Base-by-base conservation (phyloP, 192 early-diverging fungal species). In the Entomortierella chlamydospora region DNA sequence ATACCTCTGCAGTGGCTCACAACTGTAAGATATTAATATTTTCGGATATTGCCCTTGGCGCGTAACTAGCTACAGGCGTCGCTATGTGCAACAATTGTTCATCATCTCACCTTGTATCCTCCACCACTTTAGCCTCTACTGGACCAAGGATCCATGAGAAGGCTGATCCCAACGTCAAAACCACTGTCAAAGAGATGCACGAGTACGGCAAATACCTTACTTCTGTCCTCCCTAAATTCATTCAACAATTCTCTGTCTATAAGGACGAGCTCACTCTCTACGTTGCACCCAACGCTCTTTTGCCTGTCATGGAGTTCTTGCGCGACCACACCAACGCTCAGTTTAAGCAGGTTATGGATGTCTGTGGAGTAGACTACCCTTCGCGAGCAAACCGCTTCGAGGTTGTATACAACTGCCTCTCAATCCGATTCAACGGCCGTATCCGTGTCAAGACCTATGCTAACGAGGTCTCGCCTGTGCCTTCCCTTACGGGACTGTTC, bases 401-500 rank as follows among this genome's bases (percentile, higher is more conserved):
- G 81, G 89, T 99, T 42, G 96, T 99, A 25, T 97, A 99, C 87
- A 91, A 98, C 78, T 82, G 98, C 33, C 87, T 98, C 30, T 93
- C 91, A 17, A 64, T 98, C 39, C 86, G 91, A 54, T 95, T 91
- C 87, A 98, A 98, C 85, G 86, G 92, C 18, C 95, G 98, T 50
- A 93, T 99, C 85, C 91, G 96, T 56, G 94, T 99, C 68, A 99
- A 99, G 87, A 99, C 98, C 22, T 98, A 98, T 72, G 92, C 94
- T 17, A 93, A 91, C 63, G 98, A 99, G 83, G 88, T 89, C 29
- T 89, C 91, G 22, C 93, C 97, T 17, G 96, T 99, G 11, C 97
- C 97, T 10, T 97, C 95, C 4, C 80, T 94, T 39, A 91, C 93
- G 8, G 85, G 89, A 50, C 57, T 98, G 22, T 96, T 88, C 85